Percentiles rank a stretch among this genome's conserved stretches.
These are phyloP conservation scores for Bromus sterilis DNA, from an alignment of 176 grass and related monocot species.

Conservation along the genomic window DNA sequence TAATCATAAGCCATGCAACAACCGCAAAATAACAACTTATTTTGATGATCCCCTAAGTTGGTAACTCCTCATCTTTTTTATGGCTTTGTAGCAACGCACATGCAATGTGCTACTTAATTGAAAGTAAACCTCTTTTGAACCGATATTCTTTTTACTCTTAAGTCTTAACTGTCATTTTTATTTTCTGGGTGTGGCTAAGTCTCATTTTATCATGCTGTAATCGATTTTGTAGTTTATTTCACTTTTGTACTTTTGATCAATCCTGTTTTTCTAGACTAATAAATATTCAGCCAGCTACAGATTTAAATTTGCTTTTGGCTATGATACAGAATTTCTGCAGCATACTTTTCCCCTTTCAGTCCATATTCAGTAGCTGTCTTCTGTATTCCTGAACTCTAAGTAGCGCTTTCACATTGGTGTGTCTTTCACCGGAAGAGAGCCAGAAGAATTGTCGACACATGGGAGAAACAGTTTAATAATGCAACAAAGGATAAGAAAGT, in stretches of 20 bases:
- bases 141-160: background rate
- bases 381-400: constrained; percentile 57
- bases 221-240: background rate
- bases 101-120: too few relatives aligned
- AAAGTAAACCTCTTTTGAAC: background rate
- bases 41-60: too few relatives aligned
- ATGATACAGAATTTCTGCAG: background rate
- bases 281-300: background rate
- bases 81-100: too few relatives aligned
- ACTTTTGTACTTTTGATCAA: background rate
- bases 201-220: background rate
- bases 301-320: background rate
- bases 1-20: too few relatives aligned
- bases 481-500: constrained; percentile 72
- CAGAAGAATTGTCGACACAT: constrained; percentile 81
- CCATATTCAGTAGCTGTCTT: constrained; percentile 3
- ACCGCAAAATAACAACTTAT: too few relatives aligned
- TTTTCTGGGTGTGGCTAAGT: background rate
- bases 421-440: constrained; percentile 93
- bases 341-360: background rate
- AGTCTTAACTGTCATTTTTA: background rate
- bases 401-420: constrained; percentile 93
- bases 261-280: background rate
- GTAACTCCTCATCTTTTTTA: too few relatives aligned
- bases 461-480: constrained; percentile 79